Percentiles rank a stretch among this genome's conserved stretches.
These are phyloP conservation scores for Schizonepeta tenuifolia DNA, from an alignment of 257 asterid species.

Conservation along the genomic window DNA sequence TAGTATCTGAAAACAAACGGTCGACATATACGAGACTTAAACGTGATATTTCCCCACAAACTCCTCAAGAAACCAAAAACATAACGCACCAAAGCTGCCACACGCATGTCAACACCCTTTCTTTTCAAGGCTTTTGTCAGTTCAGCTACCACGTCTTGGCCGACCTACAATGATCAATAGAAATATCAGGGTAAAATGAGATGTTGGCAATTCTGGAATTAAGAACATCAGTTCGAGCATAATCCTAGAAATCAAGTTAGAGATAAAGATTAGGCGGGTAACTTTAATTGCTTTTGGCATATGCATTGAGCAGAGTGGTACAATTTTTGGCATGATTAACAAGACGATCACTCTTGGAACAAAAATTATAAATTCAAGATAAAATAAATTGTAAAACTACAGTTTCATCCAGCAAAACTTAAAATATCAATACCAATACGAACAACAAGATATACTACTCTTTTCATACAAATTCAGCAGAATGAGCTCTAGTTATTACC, in stretches of 20 bases:
- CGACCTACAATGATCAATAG: constrained; percentile 53
- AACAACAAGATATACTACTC: neutral
- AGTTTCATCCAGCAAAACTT: neutral
- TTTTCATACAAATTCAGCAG: neutral
- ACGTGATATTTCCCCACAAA: neutral
- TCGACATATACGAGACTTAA: neutral
- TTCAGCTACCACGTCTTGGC: constrained; percentile 82
- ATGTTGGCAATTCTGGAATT: neutral
- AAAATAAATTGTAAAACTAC: neutral
- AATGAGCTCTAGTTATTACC: neutral
- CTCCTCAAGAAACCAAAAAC: neutral
- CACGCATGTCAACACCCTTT: constrained; percentile 78
- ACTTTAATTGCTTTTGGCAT: neutral
- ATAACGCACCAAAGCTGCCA: constrained; percentile 78
- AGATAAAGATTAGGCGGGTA: neutral
- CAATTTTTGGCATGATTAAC: neutral
- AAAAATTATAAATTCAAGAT: neutral
- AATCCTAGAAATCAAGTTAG: neutral
- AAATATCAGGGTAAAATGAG: constrained; percentile 9
- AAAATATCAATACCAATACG: neutral
- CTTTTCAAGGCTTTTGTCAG: constrained; percentile 77
- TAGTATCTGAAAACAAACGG: neutral
- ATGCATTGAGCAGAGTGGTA: neutral
- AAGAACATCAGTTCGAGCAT: constrained; percentile 3
- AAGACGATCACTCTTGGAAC: neutral